Percentiles rank a stretch among this genome's conserved stretches.
phyloP scores from a whole-genome alignment of 176 grass and related monocot species.

The Elaeis guineensis region DNA sequence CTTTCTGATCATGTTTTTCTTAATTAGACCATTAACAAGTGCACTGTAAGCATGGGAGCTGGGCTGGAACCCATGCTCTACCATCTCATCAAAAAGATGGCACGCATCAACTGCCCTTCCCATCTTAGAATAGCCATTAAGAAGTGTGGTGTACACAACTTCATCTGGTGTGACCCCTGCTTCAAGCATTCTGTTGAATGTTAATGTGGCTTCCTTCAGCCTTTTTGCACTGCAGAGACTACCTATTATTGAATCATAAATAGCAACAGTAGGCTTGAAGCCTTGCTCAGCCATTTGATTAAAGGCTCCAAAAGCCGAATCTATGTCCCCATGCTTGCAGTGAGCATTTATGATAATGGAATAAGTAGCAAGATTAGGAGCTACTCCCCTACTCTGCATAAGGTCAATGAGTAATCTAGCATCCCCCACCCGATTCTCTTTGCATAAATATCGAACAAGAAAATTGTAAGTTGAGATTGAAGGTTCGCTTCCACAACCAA shows the following conservation, averaged over 20 bases:
- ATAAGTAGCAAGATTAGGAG: slow-evolving; percentile 18
- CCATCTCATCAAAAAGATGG: slow-evolving; percentile 31
- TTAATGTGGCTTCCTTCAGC: slow-evolving; percentile 18
- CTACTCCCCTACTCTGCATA: slow-evolving; percentile 22
- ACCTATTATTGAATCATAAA: slow-evolving; percentile 29
- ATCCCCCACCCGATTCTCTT: slow-evolving; percentile 15
- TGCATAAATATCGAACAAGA: slow-evolving; percentile 22
- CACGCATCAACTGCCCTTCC: background rate
- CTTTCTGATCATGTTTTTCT: slow-evolving; percentile 15
- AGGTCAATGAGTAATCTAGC: slow-evolving; percentile 14
- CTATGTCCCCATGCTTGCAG: slow-evolving; percentile 25
- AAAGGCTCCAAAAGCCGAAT: slow-evolving; percentile 21
- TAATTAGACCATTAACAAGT: slow-evolving; percentile 37
- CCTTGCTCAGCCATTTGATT: slow-evolving; percentile 26
- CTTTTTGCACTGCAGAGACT: slow-evolving; percentile 20
- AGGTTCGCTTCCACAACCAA: slow-evolving; percentile 25
- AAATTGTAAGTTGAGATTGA: slow-evolving; percentile 29
- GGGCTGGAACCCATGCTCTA: slow-evolving; percentile 22
- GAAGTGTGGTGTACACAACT: slow-evolving; percentile 24
- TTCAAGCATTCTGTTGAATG: slow-evolving; percentile 23
- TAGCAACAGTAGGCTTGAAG: slow-evolving; percentile 12
- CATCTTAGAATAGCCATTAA: slow-evolving; percentile 27
- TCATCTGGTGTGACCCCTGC: slow-evolving; percentile 22
- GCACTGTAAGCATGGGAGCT: slow-evolving; percentile 20
- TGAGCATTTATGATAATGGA: slow-evolving; percentile 27